These are phyloP conservation scores for Microthlaspi erraticum DNA, from an alignment of 345 rosid genomes.

Conservation along the genomic window DNA sequence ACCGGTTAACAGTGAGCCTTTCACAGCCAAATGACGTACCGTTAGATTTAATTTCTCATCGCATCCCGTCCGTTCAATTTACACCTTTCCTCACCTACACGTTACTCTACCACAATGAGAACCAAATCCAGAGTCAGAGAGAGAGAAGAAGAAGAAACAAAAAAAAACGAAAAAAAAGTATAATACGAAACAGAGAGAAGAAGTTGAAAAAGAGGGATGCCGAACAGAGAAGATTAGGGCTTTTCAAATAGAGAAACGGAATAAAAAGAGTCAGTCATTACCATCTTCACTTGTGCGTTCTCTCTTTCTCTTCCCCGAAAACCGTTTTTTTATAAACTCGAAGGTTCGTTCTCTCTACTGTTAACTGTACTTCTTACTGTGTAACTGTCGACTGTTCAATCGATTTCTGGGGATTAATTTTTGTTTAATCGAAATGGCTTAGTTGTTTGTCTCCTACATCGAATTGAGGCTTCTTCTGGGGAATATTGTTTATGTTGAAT, in stretches of 20 bases:
- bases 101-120: constrained; percentile 31
- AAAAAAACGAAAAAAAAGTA: not conserved
- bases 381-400: not conserved
- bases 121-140: constrained; percentile 19
- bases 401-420: not conserved
- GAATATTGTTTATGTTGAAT: not conserved
- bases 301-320: constrained; percentile 2
- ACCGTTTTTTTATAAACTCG: not conserved
- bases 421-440: constrained; percentile 13
- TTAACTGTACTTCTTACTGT: constrained; percentile 20
- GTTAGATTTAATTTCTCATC: constrained; percentile 30
- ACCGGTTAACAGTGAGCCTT: not conserved
- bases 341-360: constrained; percentile 36
- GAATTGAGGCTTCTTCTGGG: constrained; percentile 13
- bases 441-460: constrained; percentile 6
- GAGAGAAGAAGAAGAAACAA: not conserved
- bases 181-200: constrained; percentile 34
- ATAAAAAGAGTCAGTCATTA: not conserved
- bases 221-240: constrained; percentile 44
- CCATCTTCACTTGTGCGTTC: constrained; percentile 10
- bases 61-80: constrained; percentile 26
- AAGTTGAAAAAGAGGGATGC: constrained; percentile 19
- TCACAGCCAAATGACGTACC: not conserved
- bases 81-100: constrained; percentile 22
- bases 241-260: not conserved